These are phyloP conservation scores for Hemileia vastatrix DNA, from an alignment of 1,284 basidiomycete species.

Conservation along the genomic window DNA sequence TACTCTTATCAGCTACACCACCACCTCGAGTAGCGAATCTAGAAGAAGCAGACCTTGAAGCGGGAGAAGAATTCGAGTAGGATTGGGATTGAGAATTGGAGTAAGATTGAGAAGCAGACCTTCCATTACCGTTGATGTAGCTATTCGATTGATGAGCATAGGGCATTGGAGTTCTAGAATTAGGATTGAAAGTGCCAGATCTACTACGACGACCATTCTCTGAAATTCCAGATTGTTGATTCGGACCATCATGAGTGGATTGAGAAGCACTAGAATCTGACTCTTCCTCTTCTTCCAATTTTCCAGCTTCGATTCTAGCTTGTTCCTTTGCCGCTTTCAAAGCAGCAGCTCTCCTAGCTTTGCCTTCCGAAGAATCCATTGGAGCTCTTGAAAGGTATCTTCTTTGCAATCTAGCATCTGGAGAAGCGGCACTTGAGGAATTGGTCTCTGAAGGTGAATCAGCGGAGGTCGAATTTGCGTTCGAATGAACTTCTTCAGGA, in stretches of 20 bases:
- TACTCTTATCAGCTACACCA: constrained; percentile 4
- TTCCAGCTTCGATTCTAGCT: no score
- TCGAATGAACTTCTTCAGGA: background rate
- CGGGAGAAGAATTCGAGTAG: background rate
- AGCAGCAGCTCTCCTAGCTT: background rate
- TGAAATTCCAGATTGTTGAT: background rate
- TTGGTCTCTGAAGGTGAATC: background rate
- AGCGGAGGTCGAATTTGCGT: constrained; percentile 3
- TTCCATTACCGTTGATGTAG: background rate
- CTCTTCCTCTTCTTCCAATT: background rate
- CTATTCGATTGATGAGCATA: background rate
- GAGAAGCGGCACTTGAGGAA: background rate
- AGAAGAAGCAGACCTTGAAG: background rate
- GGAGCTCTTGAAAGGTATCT: background rate
- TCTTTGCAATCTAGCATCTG: background rate
- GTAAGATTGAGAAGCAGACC: background rate
- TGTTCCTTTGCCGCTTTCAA: background rate
- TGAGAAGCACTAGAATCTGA: background rate
- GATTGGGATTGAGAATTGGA: background rate
- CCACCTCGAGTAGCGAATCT: background rate
- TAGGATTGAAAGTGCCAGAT: background rate
- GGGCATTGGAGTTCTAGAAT: background rate
- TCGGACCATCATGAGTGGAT: background rate
- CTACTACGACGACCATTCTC: background rate
- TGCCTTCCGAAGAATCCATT: background rate